Base-by-base conservation (phyloP, 2,329 filamentous ascomycete genomes). In the Aspergillus udagawae region DNA sequence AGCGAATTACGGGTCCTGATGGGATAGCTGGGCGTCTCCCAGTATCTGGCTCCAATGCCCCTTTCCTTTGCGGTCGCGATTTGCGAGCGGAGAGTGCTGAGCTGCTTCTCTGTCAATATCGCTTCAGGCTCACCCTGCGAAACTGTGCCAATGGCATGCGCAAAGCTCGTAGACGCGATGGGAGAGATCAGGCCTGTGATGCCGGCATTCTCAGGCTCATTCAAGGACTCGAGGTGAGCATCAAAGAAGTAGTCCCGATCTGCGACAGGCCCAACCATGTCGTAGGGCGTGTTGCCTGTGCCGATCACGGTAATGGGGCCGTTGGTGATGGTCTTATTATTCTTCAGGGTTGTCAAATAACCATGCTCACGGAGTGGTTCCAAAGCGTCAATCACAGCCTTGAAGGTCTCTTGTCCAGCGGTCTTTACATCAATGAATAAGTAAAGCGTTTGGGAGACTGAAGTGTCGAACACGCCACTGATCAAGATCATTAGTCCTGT, bases 361-460 rank as follows among this genome's bases (percentile, higher is more conserved):
- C 77, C 77, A 21, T 75, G 77, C 9, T 73, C 67, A n/a, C 81
- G 78, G 3, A 88, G 77, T 1, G 84, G 85, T 50, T 82, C 72
- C 1, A 88, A 74, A 0, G 83, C 84, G 25, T 77, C 65, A 38
- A 86, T 73, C 2, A 86, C 83, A 35, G 75, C 77, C 2, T 83
- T 75, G 76, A 82, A 86, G 1, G 85, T 85, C 32, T 75, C 75
- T 0, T 71, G 64, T 5, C 83, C 83, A 38, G 79, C 72, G 0
- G 85, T 87, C 70, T 88, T 88, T 57, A 86, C 65, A 65, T 88
- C 85, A 57, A 88, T 81, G 70, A 86, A 86, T 49, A 88, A 76
- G 72, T 86, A 86, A 5, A 88, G 76, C 0, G 85, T 87, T 68
- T 87, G 84, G 5, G 69, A 75, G 1, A 73, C 67, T 35, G 67